phyloP scores from a whole-genome alignment of 164 flowering plant species.

The Cinnamomum micranthum region DNA sequence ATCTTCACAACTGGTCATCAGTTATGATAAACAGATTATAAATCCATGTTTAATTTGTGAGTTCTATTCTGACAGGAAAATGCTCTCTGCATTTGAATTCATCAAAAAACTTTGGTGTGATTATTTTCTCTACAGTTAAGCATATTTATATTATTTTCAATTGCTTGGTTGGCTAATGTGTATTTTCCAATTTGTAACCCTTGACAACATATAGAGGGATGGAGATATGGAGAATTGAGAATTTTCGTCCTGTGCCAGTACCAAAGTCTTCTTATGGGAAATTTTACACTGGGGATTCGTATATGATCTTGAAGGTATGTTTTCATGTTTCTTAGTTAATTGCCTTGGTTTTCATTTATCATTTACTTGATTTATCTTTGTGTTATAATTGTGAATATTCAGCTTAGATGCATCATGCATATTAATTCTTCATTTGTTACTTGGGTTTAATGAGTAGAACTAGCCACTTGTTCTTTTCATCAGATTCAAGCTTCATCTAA shows the following conservation, averaged over 20 bases:
- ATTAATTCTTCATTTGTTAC: background rate
- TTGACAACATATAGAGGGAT: conserved; percentile 82
- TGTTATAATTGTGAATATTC: too few species aligned
- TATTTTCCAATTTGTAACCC: conserved; percentile 22
- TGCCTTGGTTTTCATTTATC: background rate
- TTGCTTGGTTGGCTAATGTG: background rate
- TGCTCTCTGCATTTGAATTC: background rate
- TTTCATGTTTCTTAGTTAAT: conserved; percentile 6
- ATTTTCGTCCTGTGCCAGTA: conserved; percentile 69
- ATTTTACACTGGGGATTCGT: conserved; percentile 93
- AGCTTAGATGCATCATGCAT: background rate
- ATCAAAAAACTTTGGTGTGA: background rate
- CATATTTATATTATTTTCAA: conserved; percentile 1
- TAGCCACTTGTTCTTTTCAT: background rate
- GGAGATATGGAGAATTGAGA: conserved; percentile 98
- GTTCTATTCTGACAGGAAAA: background rate
- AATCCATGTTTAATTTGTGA: background rate
- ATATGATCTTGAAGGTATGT: conserved; percentile 75
- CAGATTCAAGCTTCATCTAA: background rate
- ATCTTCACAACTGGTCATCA: too few species aligned
- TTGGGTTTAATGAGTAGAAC: background rate
- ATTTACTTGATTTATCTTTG: too few species aligned
- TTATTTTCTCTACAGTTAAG: background rate
- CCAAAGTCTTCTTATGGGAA: conserved; percentile 75
- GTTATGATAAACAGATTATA: background rate